Conservation (phyloP, 225 moss, liverwort and hornwort genomes). For the Sphagnum tenellum region DNA sequence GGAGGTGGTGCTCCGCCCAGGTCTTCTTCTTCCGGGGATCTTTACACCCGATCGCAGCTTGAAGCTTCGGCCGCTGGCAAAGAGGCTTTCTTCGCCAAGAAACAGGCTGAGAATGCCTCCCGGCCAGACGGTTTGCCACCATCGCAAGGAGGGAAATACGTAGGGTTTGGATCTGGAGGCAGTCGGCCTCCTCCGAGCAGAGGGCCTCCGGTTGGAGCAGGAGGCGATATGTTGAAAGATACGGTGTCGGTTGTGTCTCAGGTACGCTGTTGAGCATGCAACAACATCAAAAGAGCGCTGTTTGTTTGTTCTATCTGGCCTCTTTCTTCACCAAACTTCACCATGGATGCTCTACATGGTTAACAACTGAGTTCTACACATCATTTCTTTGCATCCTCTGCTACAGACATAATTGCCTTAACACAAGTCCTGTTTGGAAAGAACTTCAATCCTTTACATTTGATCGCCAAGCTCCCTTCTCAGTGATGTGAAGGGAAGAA, state of each 20-base stretch:
- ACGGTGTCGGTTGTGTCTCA: conserved; percentile 83
- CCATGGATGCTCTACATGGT: too few relatives aligned
- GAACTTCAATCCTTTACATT: too few relatives aligned
- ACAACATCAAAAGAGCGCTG: too few relatives aligned
- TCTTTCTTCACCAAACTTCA: too few relatives aligned
- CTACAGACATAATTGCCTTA: too few relatives aligned
- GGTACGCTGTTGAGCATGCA: conserved; percentile 13
- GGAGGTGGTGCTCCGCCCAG: conserved; percentile 54
- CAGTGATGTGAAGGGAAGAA: too few relatives aligned
- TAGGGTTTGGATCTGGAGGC: conserved; percentile 85
- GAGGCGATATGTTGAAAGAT: conserved; percentile 82
- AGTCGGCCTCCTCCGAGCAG: conserved; percentile 51
- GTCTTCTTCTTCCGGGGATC: conserved; percentile 63
- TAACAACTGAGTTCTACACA: too few relatives aligned
- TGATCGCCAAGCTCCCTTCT: too few relatives aligned
- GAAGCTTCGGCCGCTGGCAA: conserved; percentile 73
- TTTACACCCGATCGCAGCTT: conserved; percentile 62
- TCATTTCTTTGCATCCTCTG: too few relatives aligned
- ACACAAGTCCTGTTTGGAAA: too few relatives aligned
- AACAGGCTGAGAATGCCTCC: conserved; percentile 75
- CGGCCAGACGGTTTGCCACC: conserved; percentile 85
- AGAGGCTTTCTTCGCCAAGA: conserved; percentile 71
- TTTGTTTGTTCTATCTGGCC: too few relatives aligned
- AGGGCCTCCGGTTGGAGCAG: conserved; percentile 28
- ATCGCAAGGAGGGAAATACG: conserved; percentile 96